phyloP scores from a whole-genome alignment of 768 basidiomycete species.

The Postia placenta region DNA sequence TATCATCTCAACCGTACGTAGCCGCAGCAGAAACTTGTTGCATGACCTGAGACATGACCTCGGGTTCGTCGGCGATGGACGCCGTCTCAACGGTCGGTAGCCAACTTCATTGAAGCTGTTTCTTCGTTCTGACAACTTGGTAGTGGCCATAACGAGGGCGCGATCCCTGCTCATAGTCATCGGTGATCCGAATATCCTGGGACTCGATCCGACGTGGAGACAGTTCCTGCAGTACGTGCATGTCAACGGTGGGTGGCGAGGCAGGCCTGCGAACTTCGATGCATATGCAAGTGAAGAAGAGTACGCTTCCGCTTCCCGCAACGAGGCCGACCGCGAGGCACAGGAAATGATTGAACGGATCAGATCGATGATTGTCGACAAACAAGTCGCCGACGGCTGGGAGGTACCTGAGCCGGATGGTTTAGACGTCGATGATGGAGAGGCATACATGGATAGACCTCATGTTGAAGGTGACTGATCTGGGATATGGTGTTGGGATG shows the following conservation, averaged over 20 bases:
- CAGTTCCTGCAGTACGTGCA: slow-evolving; percentile 54
- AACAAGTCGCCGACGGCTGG: neutral
- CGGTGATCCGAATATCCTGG: slow-evolving; percentile 53
- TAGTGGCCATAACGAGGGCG: slow-evolving; percentile 64
- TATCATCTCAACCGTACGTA: slow-evolving; percentile 33
- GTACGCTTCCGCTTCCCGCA: neutral
- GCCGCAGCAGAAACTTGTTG: slow-evolving; percentile 20
- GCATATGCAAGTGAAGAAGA: neutral
- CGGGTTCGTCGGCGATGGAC: slow-evolving; percentile 30
- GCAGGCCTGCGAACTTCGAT: slow-evolving; percentile 12
- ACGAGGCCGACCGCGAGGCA: neutral
- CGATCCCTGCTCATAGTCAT: slow-evolving; percentile 58
- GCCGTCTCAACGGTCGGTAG: slow-evolving; percentile 33
- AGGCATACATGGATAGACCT: neutral
- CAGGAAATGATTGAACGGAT: neutral
- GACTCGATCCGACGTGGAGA: slow-evolving; percentile 55
- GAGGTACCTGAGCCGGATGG: neutral
- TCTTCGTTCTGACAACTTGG: slow-evolving; percentile 4
- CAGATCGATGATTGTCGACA: neutral
- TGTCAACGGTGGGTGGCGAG: slow-evolving; percentile 45
- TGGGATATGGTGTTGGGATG: too few species aligned
- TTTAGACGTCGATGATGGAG: neutral
- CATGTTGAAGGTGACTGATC: neutral
- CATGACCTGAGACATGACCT: slow-evolving; percentile 24
- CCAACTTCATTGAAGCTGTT: slow-evolving; percentile 14